Evolutionary conservation across 805 yeast genomes (phyloP).

Genomic region (Huiozyma sinensis): DNA sequence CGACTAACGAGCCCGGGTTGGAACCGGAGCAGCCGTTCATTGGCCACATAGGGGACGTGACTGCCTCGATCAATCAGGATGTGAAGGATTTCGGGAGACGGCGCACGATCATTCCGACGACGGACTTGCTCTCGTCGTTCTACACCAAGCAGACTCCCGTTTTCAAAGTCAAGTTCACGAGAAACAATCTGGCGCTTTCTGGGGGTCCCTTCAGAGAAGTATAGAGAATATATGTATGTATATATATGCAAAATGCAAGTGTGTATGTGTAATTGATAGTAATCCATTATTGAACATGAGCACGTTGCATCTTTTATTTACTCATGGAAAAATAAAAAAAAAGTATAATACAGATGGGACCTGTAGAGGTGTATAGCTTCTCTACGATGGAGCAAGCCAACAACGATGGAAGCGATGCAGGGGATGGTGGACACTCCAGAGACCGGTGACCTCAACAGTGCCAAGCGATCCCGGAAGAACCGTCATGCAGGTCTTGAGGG

Average conservation of each 20-base stretch:
- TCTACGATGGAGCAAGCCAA: too few species aligned
- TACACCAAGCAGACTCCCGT: constrained; percentile 92
- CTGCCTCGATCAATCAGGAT: constrained; percentile 28
- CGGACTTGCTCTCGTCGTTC: constrained; percentile 87
- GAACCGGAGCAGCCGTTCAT: constrained; percentile 60
- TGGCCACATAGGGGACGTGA: constrained; percentile 28
- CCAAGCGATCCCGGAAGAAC: too few species aligned
- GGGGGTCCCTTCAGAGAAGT: constrained; percentile 71
- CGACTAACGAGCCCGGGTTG: constrained; percentile 68
- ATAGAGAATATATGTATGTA: neutral
- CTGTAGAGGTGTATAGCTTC: too few species aligned
- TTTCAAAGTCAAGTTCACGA: constrained; percentile 83
- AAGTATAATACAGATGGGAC: too few species aligned
- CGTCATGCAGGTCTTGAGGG: too few species aligned
- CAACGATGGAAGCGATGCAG: too few species aligned
- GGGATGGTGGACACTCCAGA: too few species aligned
- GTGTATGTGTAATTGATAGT: neutral
- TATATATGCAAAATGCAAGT: neutral
- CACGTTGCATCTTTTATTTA: too few species aligned
- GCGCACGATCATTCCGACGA: constrained; percentile 66
- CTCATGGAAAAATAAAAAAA: too few species aligned
- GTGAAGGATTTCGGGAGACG: constrained; percentile 42
- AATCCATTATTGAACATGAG: too few species aligned
- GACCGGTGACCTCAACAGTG: too few species aligned
- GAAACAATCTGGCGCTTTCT: constrained; percentile 82